Evolutionary conservation across 2,329 filamentous ascomycete genomes (phyloP), one percentile per base, ranked within the genome.

Genomic region (Xylariaceae sp.): DNA sequence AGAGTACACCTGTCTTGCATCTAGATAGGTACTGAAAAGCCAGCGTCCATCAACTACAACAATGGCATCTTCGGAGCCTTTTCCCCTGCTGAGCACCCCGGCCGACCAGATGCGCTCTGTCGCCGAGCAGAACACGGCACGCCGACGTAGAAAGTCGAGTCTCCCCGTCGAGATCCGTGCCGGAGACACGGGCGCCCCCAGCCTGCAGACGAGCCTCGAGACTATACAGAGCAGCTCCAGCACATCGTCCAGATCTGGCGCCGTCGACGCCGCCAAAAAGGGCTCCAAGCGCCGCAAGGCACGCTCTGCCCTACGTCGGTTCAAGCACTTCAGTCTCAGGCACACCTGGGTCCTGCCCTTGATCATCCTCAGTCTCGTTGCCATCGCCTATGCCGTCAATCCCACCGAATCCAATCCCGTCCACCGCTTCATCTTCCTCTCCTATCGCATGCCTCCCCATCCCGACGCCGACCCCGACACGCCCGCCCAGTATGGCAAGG

Each of bases 361-460:
- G 51, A 68, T 87, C 57, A 71, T 95, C 51, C 70, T 89, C 50
- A 53, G 77, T 51, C 61, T 83, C 64, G 76, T 91, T 64, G 71
- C 88, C 52, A 70, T 76, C 44, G 75, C 82, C 53, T 96, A 92
- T 71, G 81, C 83, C 57, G 66, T 89, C 63, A 86, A 90, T 66
- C 92, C 91, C 5, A 82, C 80, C 60, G 76, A 85, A 53, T 82
- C 85, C 50, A 96, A 96, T 68, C 87, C 87, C 11, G 68, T 95
- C 56, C 79, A 89, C 71, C 79, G 77, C 69, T 90, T 90, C 68
- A 83, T 96, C 68, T 95, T 95, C 77, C 83, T 96, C 53, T 94
- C 90, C 44, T 97, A 97, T 73, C 81, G 82, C 49, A 76, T 91
- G 51, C 81, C 86, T 14, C 72, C 70, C 30, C 68, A 72, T 36